These are phyloP conservation scores for Saccharomycopsis fermentans DNA, from an alignment of 805 yeast genomes.

Conservation along the genomic window DNA sequence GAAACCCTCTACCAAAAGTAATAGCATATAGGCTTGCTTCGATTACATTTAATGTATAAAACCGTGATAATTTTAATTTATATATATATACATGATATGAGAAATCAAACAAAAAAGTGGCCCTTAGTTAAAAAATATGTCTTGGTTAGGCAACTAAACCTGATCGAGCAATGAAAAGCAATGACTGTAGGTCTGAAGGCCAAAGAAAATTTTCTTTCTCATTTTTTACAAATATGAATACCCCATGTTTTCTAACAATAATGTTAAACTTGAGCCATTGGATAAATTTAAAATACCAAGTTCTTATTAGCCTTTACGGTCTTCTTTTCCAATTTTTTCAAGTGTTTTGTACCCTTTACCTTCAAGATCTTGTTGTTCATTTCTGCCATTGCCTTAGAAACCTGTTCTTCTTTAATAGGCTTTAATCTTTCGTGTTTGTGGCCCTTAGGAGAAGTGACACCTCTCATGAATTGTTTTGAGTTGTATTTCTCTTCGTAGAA, in stretches of 20 bases:
- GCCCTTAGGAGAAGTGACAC: constrained; percentile 70
- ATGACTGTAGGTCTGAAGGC: too few relatives aligned
- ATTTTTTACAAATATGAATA: too few relatives aligned
- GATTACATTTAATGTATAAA: background rate
- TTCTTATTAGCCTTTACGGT: constrained; percentile 20
- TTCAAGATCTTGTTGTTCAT: constrained; percentile 59
- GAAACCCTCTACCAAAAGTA: background rate
- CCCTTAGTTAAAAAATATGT: too few relatives aligned
- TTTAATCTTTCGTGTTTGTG: constrained; percentile 67
- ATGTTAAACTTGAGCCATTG: too few relatives aligned
- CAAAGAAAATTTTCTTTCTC: too few relatives aligned
- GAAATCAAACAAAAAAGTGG: background rate
- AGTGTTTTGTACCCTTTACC: constrained; percentile 48
- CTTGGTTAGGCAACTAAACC: too few relatives aligned
- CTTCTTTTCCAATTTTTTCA: constrained; percentile 35
- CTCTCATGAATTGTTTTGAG: constrained; percentile 60
- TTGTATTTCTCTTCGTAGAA: constrained; percentile 73
- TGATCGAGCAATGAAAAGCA: too few relatives aligned
- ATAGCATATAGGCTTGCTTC: background rate
- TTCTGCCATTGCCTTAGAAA: constrained; percentile 53
- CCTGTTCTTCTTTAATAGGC: constrained; percentile 46
- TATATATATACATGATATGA: background rate
- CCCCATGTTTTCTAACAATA: too few relatives aligned
- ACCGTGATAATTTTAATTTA: background rate
- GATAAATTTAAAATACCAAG: constrained; percentile 10